phyloP scores from a whole-genome alignment of 495 filamentous ascomycete species.

The Aspergillus incahuasiensis region DNA sequence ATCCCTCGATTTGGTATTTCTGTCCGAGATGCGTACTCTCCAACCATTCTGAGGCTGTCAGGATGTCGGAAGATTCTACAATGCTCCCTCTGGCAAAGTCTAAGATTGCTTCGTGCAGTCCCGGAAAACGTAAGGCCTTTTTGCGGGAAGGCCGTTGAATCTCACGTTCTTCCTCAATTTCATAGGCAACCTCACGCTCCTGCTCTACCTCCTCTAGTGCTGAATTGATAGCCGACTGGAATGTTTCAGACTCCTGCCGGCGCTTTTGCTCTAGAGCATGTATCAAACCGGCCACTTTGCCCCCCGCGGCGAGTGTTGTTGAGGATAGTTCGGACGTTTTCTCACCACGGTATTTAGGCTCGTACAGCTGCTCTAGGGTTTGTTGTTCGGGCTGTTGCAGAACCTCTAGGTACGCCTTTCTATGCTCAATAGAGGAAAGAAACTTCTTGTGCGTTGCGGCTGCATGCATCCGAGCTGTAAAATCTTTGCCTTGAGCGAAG shows the following conservation, averaged over 20 bases:
- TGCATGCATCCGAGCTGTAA: slow-evolving; percentile 36
- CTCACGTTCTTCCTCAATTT: slow-evolving; percentile 35
- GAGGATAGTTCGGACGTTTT: background rate
- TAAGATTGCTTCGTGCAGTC: slow-evolving; percentile 32
- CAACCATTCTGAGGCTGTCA: slow-evolving; percentile 29
- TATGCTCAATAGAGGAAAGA: slow-evolving; percentile 18
- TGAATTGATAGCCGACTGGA: slow-evolving; percentile 15
- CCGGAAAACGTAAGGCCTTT: slow-evolving; percentile 27
- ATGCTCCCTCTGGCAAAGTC: slow-evolving; percentile 36
- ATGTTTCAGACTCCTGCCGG: background rate
- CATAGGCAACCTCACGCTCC: slow-evolving; percentile 37
- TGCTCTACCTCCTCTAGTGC: slow-evolving; percentile 51
- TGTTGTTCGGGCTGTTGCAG: background rate
- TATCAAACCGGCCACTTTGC: slow-evolving; percentile 1
- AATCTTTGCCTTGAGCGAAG: slow-evolving; percentile 53
- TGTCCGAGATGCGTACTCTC: slow-evolving; percentile 27
- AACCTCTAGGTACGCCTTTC: background rate
- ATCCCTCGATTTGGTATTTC: slow-evolving; percentile 27
- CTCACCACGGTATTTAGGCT: slow-evolving; percentile 37
- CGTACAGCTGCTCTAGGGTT: background rate
- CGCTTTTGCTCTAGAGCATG: slow-evolving; percentile 20
- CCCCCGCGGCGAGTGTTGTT: slow-evolving; percentile 12
- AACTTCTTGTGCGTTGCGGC: slow-evolving; percentile 25
- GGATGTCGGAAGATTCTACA: slow-evolving; percentile 19
- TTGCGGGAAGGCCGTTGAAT: slow-evolving; percentile 32